Evolutionary conservation across 148 eudicot genomes (phyloP).

Genomic region (Amaranthus palmeri): DNA sequence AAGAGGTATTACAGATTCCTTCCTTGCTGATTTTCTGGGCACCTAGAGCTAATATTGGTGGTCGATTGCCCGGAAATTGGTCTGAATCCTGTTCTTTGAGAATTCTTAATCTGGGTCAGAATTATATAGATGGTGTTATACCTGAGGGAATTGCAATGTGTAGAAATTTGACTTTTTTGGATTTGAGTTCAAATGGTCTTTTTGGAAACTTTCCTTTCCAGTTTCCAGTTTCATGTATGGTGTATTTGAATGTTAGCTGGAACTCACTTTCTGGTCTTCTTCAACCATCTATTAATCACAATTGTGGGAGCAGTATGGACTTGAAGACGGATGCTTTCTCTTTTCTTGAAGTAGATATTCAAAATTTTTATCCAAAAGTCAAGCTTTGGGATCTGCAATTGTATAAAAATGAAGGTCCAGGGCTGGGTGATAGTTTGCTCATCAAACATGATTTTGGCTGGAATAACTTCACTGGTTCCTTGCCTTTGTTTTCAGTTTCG

Average conservation of each 20-base stretch:
- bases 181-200: constrained; percentile 48
- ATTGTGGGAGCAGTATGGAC: constrained; percentile 29
- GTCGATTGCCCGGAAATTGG: constrained; percentile 39
- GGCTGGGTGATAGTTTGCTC: constrained; percentile 15
- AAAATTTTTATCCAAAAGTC: constrained; percentile 26
- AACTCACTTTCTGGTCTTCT: constrained; percentile 38
- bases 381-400: constrained; percentile 24
- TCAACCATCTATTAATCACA: constrained; percentile 18
- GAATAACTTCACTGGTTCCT: constrained; percentile 37
- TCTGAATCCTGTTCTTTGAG: constrained; percentile 20
- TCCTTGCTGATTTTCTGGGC: constrained; percentile 52
- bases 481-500: constrained; percentile 36
- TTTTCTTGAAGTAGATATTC: constrained; percentile 32
- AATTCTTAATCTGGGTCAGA: constrained; percentile 43
- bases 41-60: constrained; percentile 53
- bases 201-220: constrained; percentile 35
- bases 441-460: constrained; percentile 47
- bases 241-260: constrained; percentile 42
- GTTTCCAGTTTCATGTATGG: constrained; percentile 45
- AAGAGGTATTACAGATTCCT: constrained; percentile 40
- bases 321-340: constrained; percentile 20
- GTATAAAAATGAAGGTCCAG: constrained; percentile 8
- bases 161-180: constrained; percentile 46
- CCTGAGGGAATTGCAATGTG: constrained; percentile 36
- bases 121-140: constrained; percentile 39